Conservation (phyloP, 2,329 filamentous ascomycete species). For the Tolypocladium tundrense region DNA sequence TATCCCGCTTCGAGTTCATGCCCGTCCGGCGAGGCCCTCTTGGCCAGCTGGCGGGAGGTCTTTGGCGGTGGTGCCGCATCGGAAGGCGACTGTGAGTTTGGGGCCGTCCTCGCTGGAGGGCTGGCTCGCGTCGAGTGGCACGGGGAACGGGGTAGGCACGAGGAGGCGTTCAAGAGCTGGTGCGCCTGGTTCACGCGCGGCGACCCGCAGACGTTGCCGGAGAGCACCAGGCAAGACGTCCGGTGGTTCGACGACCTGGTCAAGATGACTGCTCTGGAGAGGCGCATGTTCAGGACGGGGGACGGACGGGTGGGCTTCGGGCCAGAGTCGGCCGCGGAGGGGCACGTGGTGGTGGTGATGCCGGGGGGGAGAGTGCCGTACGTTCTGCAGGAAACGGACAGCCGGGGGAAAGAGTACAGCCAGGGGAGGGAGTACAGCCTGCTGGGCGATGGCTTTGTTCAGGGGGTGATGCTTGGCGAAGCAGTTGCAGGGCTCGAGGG, state of each 20-base stretch:
- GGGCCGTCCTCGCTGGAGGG: neutral
- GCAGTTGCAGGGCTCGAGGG: neutral
- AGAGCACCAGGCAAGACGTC: neutral
- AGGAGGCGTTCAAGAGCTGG: neutral
- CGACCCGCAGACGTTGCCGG: neutral
- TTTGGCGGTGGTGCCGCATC: neutral
- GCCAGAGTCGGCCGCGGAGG: neutral
- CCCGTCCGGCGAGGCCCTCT: neutral
- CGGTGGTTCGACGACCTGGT: neutral
- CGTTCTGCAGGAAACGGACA: neutral
- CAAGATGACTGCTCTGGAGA: neutral
- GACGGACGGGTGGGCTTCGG: neutral
- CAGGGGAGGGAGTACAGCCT: neutral
- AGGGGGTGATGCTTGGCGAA: neutral
- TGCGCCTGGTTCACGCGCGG: neutral
- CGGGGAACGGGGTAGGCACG: neutral
- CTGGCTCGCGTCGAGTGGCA: neutral
- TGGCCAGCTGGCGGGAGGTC: neutral
- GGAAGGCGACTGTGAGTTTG: neutral
- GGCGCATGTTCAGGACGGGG: neutral
- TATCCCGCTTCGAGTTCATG: neutral
- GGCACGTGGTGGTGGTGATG: neutral
- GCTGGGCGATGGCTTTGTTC: neutral
- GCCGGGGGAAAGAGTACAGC: neutral
- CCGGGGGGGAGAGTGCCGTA: neutral